These are phyloP conservation scores for Auricularia sp. DNA, from an alignment of 768 basidiomycete genomes.

Conservation along the genomic window DNA sequence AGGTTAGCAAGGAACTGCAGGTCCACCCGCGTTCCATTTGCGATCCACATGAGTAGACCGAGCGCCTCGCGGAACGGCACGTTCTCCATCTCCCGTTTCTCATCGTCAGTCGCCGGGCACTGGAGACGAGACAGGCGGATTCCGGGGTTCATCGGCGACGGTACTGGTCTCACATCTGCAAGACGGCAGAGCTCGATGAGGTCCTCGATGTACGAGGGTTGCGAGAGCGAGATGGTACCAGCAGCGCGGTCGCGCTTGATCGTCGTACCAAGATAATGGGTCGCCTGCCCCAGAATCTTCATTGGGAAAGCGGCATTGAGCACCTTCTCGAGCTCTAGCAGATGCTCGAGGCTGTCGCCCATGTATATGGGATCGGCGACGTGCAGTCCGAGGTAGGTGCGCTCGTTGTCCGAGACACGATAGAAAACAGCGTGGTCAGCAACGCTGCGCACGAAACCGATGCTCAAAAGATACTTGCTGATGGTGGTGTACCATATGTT, in stretches of 20 bases:
- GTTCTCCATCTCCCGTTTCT: conserved; percentile 1
- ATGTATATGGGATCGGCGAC: conserved; percentile 23
- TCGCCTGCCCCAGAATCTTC: conserved; percentile 5
- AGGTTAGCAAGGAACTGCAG: conserved; percentile 6
- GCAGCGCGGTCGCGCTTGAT: conserved; percentile 3
- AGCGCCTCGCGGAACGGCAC: no score
- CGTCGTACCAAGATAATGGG: conserved; percentile 6
- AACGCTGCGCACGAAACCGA: conserved; percentile 21
- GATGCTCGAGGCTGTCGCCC: background rate
- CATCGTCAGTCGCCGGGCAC: background rate
- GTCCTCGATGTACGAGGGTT: conserved; percentile 1
- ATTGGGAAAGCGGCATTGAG: conserved; percentile 5
- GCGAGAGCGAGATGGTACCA: conserved; percentile 6
- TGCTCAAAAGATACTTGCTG: conserved; percentile 16
- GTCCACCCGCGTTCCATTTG: conserved; percentile 10
- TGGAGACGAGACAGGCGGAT: background rate
- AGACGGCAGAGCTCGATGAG: no score
- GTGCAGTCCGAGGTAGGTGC: conserved; percentile 22
- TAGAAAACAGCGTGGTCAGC: conserved; percentile 27
- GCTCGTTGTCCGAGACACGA: conserved; percentile 1
- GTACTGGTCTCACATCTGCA: no score
- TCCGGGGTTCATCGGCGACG: background rate
- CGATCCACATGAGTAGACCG: conserved; percentile 20
- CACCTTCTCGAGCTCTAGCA: background rate
- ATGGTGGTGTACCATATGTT: conserved; percentile 27